These are phyloP conservation scores for Astrephomene gubernaculifera DNA, from an alignment of 139 green algal species.

Conservation along the genomic window DNA sequence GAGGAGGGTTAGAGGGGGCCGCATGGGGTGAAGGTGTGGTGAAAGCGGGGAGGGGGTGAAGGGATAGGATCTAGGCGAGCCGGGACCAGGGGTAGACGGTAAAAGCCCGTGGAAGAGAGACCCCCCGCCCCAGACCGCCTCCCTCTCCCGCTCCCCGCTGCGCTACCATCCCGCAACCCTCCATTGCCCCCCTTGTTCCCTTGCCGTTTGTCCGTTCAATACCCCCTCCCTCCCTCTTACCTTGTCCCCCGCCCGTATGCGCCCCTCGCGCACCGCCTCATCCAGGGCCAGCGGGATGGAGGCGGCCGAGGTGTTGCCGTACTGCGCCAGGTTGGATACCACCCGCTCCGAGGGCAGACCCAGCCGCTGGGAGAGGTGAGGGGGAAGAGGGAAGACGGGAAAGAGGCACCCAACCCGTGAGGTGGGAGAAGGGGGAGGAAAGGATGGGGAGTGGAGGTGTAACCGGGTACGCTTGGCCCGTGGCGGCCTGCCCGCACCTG, in stretches of 20 bases:
- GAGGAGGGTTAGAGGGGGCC: no score
- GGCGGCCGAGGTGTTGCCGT: conserved; percentile 97
- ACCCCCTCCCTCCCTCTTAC: conserved; percentile 25
- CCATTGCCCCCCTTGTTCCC: not conserved
- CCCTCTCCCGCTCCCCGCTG: not conserved
- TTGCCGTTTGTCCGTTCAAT: not conserved
- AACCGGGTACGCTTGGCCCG: no score
- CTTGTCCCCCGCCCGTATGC: conserved; percentile 68
- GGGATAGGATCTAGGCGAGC: no score
- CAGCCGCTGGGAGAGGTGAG: conserved; percentile 66
- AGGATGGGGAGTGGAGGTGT: no score
- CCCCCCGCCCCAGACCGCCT: not conserved
- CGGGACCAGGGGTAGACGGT: no score
- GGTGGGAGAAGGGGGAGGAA: no score
- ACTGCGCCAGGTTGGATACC: conserved; percentile 73
- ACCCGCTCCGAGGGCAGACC: conserved; percentile 67
- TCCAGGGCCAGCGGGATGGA: conserved; percentile 96
- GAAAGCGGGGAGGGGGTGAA: no score
- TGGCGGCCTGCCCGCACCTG: no score
- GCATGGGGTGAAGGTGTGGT: no score
- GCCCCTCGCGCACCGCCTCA: conserved; percentile 88
- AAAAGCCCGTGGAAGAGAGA: not conserved
- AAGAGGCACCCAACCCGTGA: no score
- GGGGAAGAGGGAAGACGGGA: not conserved
- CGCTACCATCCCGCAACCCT: not conserved